Evolutionary conservation across 306 rosid genomes (phyloP), one percentile per base, ranked within the genome.

Genomic region (Arachis hypogaea): DNA sequence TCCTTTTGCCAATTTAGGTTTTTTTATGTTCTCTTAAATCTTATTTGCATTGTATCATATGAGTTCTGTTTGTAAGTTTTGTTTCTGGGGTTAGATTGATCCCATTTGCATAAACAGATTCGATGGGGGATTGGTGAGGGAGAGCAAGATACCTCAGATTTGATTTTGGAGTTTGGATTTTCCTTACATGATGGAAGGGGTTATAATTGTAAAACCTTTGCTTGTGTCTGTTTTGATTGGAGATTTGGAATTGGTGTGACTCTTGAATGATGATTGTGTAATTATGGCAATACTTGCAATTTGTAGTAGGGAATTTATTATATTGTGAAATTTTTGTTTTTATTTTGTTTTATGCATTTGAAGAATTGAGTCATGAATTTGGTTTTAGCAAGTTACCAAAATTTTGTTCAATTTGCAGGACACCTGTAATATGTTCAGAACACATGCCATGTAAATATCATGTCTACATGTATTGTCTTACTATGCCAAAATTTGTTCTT

Each of bases 251-350:
- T 49, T 61, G 60, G 22, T 59, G 64, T 50, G 64, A 30, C 11
- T 41, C 22, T 57, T 76, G 28, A 36, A 59, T 77, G 41, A 28
- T 80, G 72, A 40, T 77, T 73, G 74, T 74, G 60, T 50, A 54
- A 61, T 71, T 70, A 10, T 33, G 64, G 43, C 7, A 54, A 63
- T 50, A 12, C 18, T 80, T 75, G 55, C 59, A 62, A 33, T 43
- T 74, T 42, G n/a, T 66, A 66, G 29, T 62, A 60, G 63, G 79
- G 78, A 46, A 41, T 47, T 42, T 63, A 10, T 28, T 51, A 2
- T 63, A 66, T 64, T 79, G 70, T 38, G 57, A 44, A 69, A 72
- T 30, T 45, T 38, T 64, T 63, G 43, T 75, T 14, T 55, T 49
- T 7, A 61, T 42, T 51, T 60, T 56, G 44, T 59, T 60, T 40